These are phyloP conservation scores for Rhododendron henanense DNA, from an alignment of 148 eudicot species.

Conservation along the genomic window DNA sequence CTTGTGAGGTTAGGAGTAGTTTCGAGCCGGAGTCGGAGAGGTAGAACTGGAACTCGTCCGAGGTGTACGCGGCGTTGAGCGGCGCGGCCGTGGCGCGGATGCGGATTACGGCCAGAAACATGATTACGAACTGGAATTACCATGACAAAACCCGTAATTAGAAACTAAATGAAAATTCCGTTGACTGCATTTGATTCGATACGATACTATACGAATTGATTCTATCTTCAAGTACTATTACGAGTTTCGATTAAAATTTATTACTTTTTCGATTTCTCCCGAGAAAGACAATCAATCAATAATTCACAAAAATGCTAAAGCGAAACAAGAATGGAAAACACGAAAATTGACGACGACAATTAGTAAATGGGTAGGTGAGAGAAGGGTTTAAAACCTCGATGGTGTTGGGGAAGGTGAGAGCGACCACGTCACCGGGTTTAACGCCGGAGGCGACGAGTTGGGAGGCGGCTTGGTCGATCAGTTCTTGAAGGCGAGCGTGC, in stretches of 20 bases:
- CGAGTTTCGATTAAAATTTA: no score
- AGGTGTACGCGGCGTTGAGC: constrained; percentile 75
- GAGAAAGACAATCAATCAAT: no score
- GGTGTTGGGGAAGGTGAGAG: constrained; percentile 90
- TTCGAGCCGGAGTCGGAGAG: constrained; percentile 83
- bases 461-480: constrained; percentile 54
- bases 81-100: constrained; percentile 87
- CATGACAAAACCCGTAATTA: neutral
- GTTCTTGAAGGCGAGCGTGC: constrained; percentile 40
- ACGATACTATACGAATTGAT: no score
- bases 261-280: no score
- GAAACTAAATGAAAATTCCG: neutral
- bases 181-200: no score
- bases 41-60: constrained; percentile 90
- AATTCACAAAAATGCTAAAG: no score
- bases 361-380: neutral
- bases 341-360: neutral
- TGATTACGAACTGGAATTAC: constrained; percentile 61
- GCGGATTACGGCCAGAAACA: constrained; percentile 83
- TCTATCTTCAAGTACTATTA: no score
- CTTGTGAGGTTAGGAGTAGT: constrained; percentile 56
- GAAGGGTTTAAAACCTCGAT: constrained; percentile 49
- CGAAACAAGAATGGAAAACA: neutral
- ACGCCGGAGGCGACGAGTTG: constrained; percentile 59
- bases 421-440: constrained; percentile 69